Base-by-base conservation (phyloP, 2,329 filamentous ascomycete genomes). In the Stagonosporopsis tanaceti region DNA sequence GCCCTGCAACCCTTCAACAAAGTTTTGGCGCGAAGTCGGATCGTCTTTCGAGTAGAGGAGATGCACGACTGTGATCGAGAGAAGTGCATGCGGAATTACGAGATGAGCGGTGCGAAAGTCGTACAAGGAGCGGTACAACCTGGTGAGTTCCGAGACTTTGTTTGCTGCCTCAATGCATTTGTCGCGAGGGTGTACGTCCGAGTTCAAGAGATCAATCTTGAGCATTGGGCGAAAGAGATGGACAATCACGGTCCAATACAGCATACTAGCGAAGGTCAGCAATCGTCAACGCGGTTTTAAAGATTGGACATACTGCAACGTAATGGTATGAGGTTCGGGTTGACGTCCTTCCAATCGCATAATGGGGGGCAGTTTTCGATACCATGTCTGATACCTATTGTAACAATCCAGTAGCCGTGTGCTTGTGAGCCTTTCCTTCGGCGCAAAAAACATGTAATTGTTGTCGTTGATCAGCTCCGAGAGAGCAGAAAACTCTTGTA, bases 141-240 rank as follows among this genome's bases (percentile, higher is more conserved):
- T 75, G 56, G 79, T 70, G 4, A 82, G 67, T 5, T 67, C 69
- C 1, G 79, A 78, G 1, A 81, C 78, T 50, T 76, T 75, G 55
- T 80, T 80, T 2, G 79, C 79, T 40, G 75, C 77, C 39, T 76
- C 73, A n/a, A 82, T 82, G 73, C 89, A 91, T 15, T 90, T 85
- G 60, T 90, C 87, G 37, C 84, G 83, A 7, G 89, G 89, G 4
- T 81, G 80, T 2, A 91, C 79, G 48, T 84, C 83, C 7, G 87
- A 89, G 8, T 86, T 84, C 45, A 76, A 67, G 14, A 81, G 65
- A 47, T 81, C 78, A 22, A 89, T 82, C 65, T 90, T 90, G 68
- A 91, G 87, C 35, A 92, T 81, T 0, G 90, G 90, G 6, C 90
- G 83, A 70, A 92, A 92, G 1, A 93, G 82, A n/a, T 91, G 83